A percentile compares a stretch with the other conserved stretches of the same genome.
Conservation (phyloP, 768 basidiomycete genomes). For the Termitomyces sp. region DNA sequence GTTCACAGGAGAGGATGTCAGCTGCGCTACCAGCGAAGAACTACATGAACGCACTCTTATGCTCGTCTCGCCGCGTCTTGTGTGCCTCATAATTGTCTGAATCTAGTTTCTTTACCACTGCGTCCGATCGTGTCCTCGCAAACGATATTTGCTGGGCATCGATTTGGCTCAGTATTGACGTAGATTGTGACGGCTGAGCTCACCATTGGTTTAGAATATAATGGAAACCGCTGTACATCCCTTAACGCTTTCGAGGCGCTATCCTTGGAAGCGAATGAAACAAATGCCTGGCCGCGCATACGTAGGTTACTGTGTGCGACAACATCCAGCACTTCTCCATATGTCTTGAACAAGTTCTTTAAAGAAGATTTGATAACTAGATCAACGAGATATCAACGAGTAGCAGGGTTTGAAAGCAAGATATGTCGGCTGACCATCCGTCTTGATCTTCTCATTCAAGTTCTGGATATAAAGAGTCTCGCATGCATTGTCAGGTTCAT, state of each 20-base stretch:
- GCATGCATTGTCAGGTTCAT: conserved; percentile 44
- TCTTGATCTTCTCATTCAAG: conserved; percentile 90
- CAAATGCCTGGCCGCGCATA: conserved; percentile 98
- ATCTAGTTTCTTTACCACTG: conserved; percentile 76
- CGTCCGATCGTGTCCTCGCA: conserved; percentile 83
- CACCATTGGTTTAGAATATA: conserved; percentile 97
- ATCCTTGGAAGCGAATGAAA: conserved; percentile 82
- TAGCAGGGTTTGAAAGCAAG: background rate
- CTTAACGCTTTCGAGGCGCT: conserved; percentile 83
- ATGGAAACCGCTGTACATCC: conserved; percentile 90
- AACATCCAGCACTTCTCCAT: conserved; percentile 92
- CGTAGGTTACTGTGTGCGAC: conserved; percentile 91
- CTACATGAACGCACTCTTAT: conserved; percentile 64
- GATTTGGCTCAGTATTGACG: conserved; percentile 1
- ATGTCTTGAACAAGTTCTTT: conserved; percentile 84
- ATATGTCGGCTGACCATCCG: conserved; percentile 44
- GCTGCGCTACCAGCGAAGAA: background rate
- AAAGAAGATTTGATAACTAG: conserved; percentile 86
- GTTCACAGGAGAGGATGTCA: conserved; percentile 1
- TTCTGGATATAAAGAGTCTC: conserved; percentile 97
- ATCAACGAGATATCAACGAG: conserved; percentile 7
- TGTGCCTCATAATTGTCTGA: conserved; percentile 65
- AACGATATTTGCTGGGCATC: conserved; percentile 85
- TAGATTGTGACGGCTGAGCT: conserved; percentile 14
- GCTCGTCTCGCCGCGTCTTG: conserved; percentile 64